Evolutionary conservation across 768 basidiomycete genomes (phyloP), one percentile per base, ranked within the genome.

Genomic region (Lanmaoa pseudosensibilis): DNA sequence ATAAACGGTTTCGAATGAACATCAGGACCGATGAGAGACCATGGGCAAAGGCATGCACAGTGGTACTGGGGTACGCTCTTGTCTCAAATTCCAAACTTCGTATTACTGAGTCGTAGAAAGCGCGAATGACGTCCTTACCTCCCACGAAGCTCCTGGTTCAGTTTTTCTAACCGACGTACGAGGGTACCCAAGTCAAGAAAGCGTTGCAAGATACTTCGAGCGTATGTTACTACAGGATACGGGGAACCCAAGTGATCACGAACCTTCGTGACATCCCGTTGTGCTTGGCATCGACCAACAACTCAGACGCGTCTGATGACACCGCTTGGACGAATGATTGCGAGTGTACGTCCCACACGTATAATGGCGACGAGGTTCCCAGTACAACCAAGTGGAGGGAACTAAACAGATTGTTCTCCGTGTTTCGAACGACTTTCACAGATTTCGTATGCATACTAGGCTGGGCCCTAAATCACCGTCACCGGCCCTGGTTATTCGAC

Each of bases 141-240:
- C 37, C 62, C 57, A 45, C 82, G 78, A n/a, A 87, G 66, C 9
- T 62, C 59, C 16, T 70, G 68, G 4, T 85, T 60, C 4, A 89
- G 66, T 3, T 72, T 69, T 50, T 93, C 90, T 8, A 92, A 65
- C 21, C 91, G 81, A 44, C 90, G 82, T 38, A 88, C 66, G 3
- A 85, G 68, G 1, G 83, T 83, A 8, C 91, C 91, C 46, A 93
- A 84, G 8, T 75, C 78, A 32, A 90, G 57, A 69, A 92, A 92
- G 7, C 86, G 79, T 37, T 74, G 70, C 23, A 84, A 69, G 7
- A 88, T 66, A 68, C 89, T 91, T 56, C 18, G 25, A 48, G 2
- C 25, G 53, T 25, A 11, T 8, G 41, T 65, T 30, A 57, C 33
- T 32, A 13, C 45, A 39, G 11, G 40, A 30, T 16, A 47, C 40